Evolutionary conservation across 805 yeast genomes (phyloP), one percentile per base, ranked within the genome.

Genomic region (Ogataea salicorniae): DNA sequence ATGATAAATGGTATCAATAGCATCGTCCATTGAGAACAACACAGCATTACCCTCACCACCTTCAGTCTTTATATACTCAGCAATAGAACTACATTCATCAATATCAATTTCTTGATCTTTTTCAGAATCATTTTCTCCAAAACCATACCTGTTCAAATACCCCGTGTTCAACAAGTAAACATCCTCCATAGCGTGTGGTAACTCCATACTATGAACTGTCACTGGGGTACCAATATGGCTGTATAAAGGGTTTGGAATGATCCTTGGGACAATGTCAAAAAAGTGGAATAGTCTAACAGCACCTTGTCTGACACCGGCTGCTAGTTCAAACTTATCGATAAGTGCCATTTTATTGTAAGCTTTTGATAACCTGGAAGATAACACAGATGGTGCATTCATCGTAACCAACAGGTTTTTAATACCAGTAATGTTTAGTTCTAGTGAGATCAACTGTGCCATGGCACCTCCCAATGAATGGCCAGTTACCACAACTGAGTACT

Each of bases 381-480:
- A 48, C 9, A 55, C 52, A 4, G 54, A 42, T 3, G 62, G 59
- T 1, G 60, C 42, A 34, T 53, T 53, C 45, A 50, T 50, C 2
- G 52, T 58, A 13, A 53, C 51, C 18, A 48, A 11, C 2, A 42
- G 6, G 23, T 53, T 46, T 22, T 50, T 42, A 1, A 56, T 43
- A 2, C 87, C 87, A 61, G 77, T 56, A n/a, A 79, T 59, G 46
- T 72, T 67, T 41, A 81, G 70, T 54, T 84, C 91, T n/a, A 82
- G 67, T 0, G 86, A 88, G 5, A 79, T 71, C 37, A 85, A 61
- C 29, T 72, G 67, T 1, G 89, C 82, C 43, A 83, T 62, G 0
- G 89, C 90, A 11, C 83, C 94, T 1, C 80, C 80, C 42, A 75
- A 57, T 1, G 80, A 75, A 56, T 76, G 80, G 0, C 80, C 80